Base-by-base conservation (phyloP, 805 yeast genomes). In the Myxozyma mucilagina region DNA sequence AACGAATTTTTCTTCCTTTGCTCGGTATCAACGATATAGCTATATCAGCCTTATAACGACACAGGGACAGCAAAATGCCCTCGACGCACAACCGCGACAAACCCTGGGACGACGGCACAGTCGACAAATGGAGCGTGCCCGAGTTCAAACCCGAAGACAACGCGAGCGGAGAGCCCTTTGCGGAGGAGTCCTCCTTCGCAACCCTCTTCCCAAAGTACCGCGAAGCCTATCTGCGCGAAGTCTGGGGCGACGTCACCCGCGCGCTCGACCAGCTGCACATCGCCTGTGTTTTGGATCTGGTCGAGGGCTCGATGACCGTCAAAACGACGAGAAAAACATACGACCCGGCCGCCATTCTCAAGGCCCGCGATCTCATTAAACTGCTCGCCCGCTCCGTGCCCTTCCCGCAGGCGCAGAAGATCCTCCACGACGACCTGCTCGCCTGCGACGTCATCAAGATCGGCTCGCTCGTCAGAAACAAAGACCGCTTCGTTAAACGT, bases 381-480 rank as follows among this genome's bases (percentile, higher is more conserved):
- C 81, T 94, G 56, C 79, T 94, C 68, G 97, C 98, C 0, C 85
- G 99, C 75, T 90, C 97, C 1, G 99, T 94, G 43, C 98, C 99
- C 32, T 89, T 89, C 68, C 97, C 97, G 2, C 99, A 94, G 74
- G 98, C 98, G 0, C 84, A 90, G 32, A 93, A 90, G 77, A 87
- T 94, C 49, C 76, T 94, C 61, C 89, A 91, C 69, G 97, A 92
- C 67, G 97, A 92, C 67, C 20, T 54, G 24, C 79, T 87, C 69
- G 97, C 97, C 0, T 92, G 97, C 77, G 99, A 94, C 70, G 94
- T 94, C 53, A 89, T 94, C 67, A 94, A 94, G 79, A 93, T 94
- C 73, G 97, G 97, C 18, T 89, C 86, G 70, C 82, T 87, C 69
- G 96, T 91, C 16, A 75, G 89, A 35, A 94, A 91, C 73, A 94